phyloP scores from a whole-genome alignment of 139 green algal genomes.

The Coelastrella sp. region DNA sequence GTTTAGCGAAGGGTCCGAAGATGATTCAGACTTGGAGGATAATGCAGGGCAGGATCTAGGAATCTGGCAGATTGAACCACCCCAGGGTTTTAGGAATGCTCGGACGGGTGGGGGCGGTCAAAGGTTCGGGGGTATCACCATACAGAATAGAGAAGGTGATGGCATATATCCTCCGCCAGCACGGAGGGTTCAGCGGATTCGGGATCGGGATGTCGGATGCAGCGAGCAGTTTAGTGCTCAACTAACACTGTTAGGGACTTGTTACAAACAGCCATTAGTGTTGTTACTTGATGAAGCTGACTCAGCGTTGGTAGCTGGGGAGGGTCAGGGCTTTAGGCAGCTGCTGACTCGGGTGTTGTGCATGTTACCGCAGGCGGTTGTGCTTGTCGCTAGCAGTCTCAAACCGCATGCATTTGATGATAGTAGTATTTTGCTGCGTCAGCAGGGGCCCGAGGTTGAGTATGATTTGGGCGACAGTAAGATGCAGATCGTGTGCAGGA shows the following conservation, averaged over 20 bases:
- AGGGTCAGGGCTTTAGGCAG: not conserved
- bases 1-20: not conserved
- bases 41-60: not conserved
- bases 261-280: slow-evolving; percentile 20
- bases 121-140: not conserved
- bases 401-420: not conserved
- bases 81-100: not conserved
- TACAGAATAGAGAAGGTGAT: too few species aligned
- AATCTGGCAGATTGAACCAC: not conserved
- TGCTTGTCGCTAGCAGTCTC: not conserved
- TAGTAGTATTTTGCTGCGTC: not conserved
- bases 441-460: not conserved
- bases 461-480: not conserved
- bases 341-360: not conserved
- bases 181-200: too few species aligned
- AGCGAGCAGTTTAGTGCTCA: not conserved
- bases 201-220: not conserved
- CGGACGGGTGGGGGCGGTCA: not conserved
- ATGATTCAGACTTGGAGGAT: not conserved
- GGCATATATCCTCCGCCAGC: not conserved
- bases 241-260: slow-evolving; percentile 30
- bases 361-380: slow-evolving; percentile 24
- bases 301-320: not conserved
- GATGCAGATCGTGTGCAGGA: not conserved
- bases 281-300: slow-evolving; percentile 44